These are phyloP conservation scores for Drosera capensis DNA, from an alignment of 148 eudicot genomes.

Conservation along the genomic window DNA sequence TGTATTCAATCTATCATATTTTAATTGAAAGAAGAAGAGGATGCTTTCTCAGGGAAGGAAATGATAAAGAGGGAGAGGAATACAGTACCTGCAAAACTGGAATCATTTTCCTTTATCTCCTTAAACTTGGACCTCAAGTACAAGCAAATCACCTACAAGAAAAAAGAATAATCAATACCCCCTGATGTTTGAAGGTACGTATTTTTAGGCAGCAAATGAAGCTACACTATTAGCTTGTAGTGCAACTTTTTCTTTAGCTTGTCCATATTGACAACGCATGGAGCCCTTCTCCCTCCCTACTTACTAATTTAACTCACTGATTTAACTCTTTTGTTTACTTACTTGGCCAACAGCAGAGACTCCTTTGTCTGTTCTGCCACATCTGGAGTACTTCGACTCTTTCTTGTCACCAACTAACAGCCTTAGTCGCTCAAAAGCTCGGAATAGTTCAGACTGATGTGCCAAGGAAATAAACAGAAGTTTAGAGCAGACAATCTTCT, in stretches of 20 bases:
- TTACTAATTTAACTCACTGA: too few species aligned
- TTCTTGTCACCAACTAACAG: constrained; percentile 56
- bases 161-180: too few species aligned
- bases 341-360: constrained; percentile 93
- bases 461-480: constrained; percentile 14
- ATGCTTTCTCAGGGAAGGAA: background rate
- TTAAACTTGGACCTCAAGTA: constrained; percentile 47
- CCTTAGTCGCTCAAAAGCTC: constrained; percentile 61
- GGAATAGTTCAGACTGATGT: constrained; percentile 90
- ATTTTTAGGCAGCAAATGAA: background rate
- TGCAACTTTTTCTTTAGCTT: too few species aligned
- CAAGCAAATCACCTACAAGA: constrained; percentile 71
- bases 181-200: constrained; percentile 8
- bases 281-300: too few species aligned
- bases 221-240: too few species aligned
- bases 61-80: background rate
- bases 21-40: too few species aligned
- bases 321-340: constrained; percentile 7
- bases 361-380: constrained; percentile 98
- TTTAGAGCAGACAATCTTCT: too few species aligned
- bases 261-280: too few species aligned
- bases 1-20: too few species aligned
- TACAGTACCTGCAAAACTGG: constrained; percentile 15
- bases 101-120: constrained; percentile 15
- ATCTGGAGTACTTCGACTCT: constrained; percentile 63